phyloP scores from a whole-genome alignment of 257 asterid species.

The Buddleja alternifolia region DNA sequence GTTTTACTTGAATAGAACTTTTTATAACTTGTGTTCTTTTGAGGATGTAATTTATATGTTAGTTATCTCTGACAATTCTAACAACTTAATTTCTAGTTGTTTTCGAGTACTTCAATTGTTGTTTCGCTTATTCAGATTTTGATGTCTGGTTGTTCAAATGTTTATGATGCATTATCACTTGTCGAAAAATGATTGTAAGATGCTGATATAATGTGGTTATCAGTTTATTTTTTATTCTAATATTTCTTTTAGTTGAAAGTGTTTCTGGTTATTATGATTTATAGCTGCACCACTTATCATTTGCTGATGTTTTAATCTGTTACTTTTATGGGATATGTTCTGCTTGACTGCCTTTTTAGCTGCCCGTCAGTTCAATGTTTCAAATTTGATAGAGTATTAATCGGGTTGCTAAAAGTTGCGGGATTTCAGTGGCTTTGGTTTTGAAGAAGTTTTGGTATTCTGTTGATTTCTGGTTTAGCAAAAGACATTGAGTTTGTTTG shows the following conservation, averaged over 20 bases:
- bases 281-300: neutral
- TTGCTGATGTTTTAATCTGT: neutral
- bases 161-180: neutral
- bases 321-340: slow-evolving; percentile 6
- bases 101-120: neutral
- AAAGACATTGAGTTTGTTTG: slow-evolving; percentile 15
- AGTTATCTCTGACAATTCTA: neutral
- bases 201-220: neutral
- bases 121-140: neutral
- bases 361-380: slow-evolving; percentile 3
- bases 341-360: slow-evolving; percentile 5
- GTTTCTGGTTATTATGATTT: neutral
- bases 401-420: neutral
- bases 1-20: neutral
- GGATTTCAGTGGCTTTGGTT: neutral
- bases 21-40: neutral
- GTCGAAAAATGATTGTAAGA: neutral
- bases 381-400: no score
- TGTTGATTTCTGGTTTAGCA: slow-evolving; percentile 2
- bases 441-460: neutral
- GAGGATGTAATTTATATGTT: neutral
- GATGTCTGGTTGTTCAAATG: neutral
- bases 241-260: neutral
- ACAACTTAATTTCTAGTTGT: neutral
- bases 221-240: neutral